phyloP scores from a whole-genome alignment of 768 basidiomycete species.

The Suillus tomentosus region DNA sequence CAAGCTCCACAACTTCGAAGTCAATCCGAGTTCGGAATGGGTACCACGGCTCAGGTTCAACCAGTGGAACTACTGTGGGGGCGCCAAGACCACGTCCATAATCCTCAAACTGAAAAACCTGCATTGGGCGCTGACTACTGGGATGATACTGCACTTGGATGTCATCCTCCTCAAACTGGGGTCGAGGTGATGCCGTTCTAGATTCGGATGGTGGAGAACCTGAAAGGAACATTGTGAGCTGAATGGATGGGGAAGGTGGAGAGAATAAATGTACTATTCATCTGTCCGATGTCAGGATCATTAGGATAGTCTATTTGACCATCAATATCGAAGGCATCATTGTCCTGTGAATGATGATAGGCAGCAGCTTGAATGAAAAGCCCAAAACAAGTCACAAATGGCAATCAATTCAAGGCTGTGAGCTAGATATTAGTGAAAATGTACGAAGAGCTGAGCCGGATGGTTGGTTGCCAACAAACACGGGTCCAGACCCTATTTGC shows the following conservation, averaged over 20 bases:
- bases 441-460: background rate
- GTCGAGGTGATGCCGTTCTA: too few relatives aligned
- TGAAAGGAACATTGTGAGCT: background rate
- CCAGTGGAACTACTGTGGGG: slow-evolving; percentile 3
- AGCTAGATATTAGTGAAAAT: background rate
- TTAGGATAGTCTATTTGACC: background rate
- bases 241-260: background rate
- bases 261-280: background rate
- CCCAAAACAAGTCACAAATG: too few relatives aligned
- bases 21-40: slow-evolving; percentile 32
- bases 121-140: slow-evolving; percentile 10
- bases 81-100: slow-evolving; percentile 8
- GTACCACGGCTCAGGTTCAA: slow-evolving; percentile 27
- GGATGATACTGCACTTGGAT: slow-evolving; percentile 29
- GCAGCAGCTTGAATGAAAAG: background rate
- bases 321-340: background rate
- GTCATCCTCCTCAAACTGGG: slow-evolving; percentile 16
- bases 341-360: background rate
- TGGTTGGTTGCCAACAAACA: background rate
- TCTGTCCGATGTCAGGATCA: background rate
- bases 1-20: slow-evolving; percentile 21
- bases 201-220: background rate
- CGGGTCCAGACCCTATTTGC: too few relatives aligned
- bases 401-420: background rate
- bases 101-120: slow-evolving; percentile 20